Percentiles rank a stretch among this genome's conserved stretches.
phyloP scores from a whole-genome alignment of 2,329 filamentous ascomycete genomes.

The Didymella keratinophila region DNA sequence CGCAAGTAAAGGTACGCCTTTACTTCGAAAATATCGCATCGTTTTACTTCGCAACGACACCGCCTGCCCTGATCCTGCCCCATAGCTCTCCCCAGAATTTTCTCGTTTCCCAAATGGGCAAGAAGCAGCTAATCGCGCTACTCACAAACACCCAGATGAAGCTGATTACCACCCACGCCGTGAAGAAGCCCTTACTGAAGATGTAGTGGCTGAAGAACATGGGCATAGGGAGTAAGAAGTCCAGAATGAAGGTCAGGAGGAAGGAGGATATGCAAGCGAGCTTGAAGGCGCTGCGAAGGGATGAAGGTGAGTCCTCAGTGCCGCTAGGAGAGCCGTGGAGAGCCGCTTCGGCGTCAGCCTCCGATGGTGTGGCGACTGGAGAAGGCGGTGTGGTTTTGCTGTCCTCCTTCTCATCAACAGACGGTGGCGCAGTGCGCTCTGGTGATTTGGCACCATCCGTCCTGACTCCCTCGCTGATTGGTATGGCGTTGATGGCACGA shows the following conservation, averaged over 20 bases:
- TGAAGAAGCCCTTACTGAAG: constrained; percentile 53
- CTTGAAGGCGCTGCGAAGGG: constrained; percentile 48
- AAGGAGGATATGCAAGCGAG: constrained; percentile 50
- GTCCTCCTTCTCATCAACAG: constrained; percentile 12
- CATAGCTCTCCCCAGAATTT: constrained; percentile 13
- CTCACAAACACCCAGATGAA: constrained; percentile 55
- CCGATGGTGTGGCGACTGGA: background rate
- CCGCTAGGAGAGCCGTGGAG: constrained; percentile 15
- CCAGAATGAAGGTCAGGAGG: constrained; percentile 51
- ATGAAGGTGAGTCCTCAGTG: constrained; percentile 41
- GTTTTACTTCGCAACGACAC: background rate
- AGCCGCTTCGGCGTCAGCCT: background rate
- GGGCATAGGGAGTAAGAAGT: constrained; percentile 53
- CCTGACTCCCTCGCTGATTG: constrained; percentile 22
- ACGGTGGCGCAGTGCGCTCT: constrained; percentile 3
- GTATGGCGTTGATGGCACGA: constrained; percentile 47
- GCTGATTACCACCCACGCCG: constrained; percentile 52
- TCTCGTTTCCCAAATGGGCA: constrained; percentile 55
- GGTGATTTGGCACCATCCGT: constrained; percentile 16
- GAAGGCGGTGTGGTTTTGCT: constrained; percentile 2
- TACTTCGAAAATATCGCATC: background rate
- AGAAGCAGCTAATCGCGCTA: constrained; percentile 51
- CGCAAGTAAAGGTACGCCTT: background rate
- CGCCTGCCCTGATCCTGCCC: background rate
- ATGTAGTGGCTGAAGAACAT: constrained; percentile 55